A percentile compares a stretch with the other conserved stretches of the same genome.
phyloP scores from a whole-genome alignment of 805 yeast species.

The Cyberlindnera maritima region DNA sequence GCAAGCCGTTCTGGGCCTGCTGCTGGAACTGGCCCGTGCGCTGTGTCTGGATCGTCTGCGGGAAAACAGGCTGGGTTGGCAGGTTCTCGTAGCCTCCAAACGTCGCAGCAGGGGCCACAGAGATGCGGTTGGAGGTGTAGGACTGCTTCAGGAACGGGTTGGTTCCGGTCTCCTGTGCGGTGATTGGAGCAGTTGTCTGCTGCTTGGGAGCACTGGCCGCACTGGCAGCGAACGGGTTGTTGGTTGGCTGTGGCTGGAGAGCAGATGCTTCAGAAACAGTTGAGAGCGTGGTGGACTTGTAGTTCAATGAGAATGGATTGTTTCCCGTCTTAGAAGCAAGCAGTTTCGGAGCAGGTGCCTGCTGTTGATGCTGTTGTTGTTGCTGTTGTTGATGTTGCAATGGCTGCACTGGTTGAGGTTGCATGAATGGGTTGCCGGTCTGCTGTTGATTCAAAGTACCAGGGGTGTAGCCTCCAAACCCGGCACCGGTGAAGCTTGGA shows the following conservation, averaged over 20 bases:
- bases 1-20: conserved; percentile 34
- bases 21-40: conserved; percentile 35
- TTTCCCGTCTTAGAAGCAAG: conserved; percentile 26
- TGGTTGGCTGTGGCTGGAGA: conserved; percentile 21
- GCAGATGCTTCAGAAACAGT: conserved; percentile 13
- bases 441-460: conserved; percentile 14
- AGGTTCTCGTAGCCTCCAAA: conserved; percentile 72
- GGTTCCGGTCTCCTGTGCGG: conserved; percentile 31
- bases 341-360: conserved; percentile 7
- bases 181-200: conserved; percentile 5
- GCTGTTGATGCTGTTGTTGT: conserved; percentile 7
- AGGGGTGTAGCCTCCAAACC: conserved; percentile 51
- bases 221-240: conserved; percentile 29
- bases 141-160: conserved; percentile 38
- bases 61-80: conserved; percentile 67
- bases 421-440: conserved; percentile 37
- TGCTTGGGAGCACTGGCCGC: background rate
- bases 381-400: conserved; percentile 16
- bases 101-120: conserved; percentile 44
- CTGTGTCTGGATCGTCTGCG: conserved; percentile 52
- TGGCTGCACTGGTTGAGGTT: conserved; percentile 3
- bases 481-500: conserved; percentile 50
- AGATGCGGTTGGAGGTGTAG: conserved; percentile 31
- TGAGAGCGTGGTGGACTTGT: conserved; percentile 13
- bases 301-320: conserved; percentile 30